phyloP scores from a whole-genome alignment of 2,329 filamentous ascomycete genomes.

The Aspergillus calidoustus region DNA sequence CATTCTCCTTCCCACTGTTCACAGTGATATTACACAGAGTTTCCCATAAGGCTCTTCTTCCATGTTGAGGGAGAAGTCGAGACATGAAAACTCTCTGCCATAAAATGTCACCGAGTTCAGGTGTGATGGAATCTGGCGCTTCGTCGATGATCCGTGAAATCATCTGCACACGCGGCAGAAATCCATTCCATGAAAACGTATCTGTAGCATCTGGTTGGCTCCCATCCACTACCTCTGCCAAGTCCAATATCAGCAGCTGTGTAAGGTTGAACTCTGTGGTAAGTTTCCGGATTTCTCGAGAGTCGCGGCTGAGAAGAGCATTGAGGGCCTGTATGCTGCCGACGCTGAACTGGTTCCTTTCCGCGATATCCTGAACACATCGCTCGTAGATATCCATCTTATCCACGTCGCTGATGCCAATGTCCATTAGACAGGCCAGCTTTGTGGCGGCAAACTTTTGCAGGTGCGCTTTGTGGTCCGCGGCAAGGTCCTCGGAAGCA shows the following conservation, averaged over 20 bases:
- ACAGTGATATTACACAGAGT: constrained; percentile 57
- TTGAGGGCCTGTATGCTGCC: constrained; percentile 73
- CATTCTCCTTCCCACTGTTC: constrained; percentile 36
- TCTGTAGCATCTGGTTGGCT: constrained; percentile 49
- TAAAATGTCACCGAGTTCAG: constrained; percentile 65
- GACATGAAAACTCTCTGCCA: constrained; percentile 76
- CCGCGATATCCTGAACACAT: constrained; percentile 71
- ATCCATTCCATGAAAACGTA: constrained; percentile 44
- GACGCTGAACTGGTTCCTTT: constrained; percentile 66
- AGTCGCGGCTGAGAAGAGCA: constrained; percentile 48
- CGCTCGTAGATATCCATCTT: constrained; percentile 66
- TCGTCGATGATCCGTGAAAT: constrained; percentile 62
- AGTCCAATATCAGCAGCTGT: constrained; percentile 65
- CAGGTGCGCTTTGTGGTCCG: constrained; percentile 64
- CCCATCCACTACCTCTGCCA: constrained; percentile 59
- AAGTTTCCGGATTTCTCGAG: constrained; percentile 61
- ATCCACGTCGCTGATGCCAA: constrained; percentile 60
- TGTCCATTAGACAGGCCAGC: constrained; percentile 63
- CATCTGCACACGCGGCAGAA: constrained; percentile 63
- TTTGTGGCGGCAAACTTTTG: constrained; percentile 67
- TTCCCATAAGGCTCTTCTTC: constrained; percentile 72
- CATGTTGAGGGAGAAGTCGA: constrained; percentile 61
- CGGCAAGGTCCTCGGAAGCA: constrained; percentile 56
- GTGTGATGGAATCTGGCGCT: constrained; percentile 65
- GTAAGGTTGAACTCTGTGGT: constrained; percentile 66